Base-by-base conservation (phyloP, 2,329 filamentous ascomycete species). In the Coniochaeta ligniaria region DNA sequence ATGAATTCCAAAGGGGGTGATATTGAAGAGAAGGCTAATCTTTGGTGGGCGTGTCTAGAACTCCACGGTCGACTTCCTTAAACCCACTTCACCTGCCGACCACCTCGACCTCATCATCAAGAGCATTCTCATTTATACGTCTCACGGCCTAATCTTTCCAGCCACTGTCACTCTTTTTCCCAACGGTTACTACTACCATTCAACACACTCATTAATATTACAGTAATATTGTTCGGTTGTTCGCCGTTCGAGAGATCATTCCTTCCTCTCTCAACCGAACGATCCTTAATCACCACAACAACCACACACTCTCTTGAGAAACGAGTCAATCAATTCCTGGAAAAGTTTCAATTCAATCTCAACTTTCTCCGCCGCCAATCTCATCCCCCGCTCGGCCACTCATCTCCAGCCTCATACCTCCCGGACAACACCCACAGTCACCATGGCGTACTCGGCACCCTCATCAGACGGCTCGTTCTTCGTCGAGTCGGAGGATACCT, bases 141-240 rank as follows among this genome's bases (percentile, higher is more conserved):
- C 75, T 74, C 71, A 73, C 73, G 75, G 76, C 76, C 22, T 57
- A 57, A 57, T 57, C 67, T 72, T 74, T 73, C 75, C 76, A 76
- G 77, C 80, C 80, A 79, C 74, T 71, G 79, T 82, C 83, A 82
- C 78, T 85, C 81, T 74, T 85, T 85, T 28, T n/a, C n/a, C 47
- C 70, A 67, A 73, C 66, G 70, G 68, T 72, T 73, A 71, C 67
- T 75, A 57, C 22, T n/a, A 69, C 78, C 79, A 69, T 78, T 80
- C 77, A 78, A 65, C 75, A 83, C 82, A 73, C 77, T 84, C 82
- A 67, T 84, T 84, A 84, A 84, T 84, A 80, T 69, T 71, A 71
- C 84, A 83, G 83, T 79, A 76, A 67, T 80, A 76, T 71, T 75
- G 71, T 28, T 28, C 31, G 78, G 73, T 76, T 75, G 71, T 71